Percentiles rank a stretch among this genome's conserved stretches.
These are phyloP conservation scores for rapeseed (Brassica napus) DNA, from an alignment of 345 rosid species.

Conservation along the genomic window DNA sequence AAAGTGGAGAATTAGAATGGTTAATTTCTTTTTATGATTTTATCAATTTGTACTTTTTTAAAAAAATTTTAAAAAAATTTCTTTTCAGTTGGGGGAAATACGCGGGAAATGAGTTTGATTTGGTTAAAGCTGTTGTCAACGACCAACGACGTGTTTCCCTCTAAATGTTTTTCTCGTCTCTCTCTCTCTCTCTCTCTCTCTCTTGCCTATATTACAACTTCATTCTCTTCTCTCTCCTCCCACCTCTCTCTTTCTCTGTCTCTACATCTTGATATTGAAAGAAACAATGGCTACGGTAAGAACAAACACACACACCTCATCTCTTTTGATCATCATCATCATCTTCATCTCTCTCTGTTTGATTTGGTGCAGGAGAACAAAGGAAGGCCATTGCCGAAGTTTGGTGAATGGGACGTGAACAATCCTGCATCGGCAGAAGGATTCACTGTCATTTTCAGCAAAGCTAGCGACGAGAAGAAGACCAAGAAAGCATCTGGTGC, in stretches of 20 bases:
- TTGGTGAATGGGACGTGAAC: constrained; percentile 67
- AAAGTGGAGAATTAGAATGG: no score
- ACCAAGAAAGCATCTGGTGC: constrained; percentile 39
- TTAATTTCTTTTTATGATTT: no score
- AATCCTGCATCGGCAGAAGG: constrained; percentile 64
- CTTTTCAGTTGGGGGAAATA: not conserved
- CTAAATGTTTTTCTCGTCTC: not conserved
- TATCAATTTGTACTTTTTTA: no score
- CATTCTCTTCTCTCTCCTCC: not conserved
- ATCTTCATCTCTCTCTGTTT: not conserved
- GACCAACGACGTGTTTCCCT: not conserved
- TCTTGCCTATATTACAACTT: not conserved
- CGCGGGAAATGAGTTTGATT: not conserved
- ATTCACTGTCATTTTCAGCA: constrained; percentile 60
- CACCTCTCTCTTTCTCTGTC: not conserved
- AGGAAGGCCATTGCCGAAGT: constrained; percentile 49
- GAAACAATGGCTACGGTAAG: not conserved
- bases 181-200: not conserved
- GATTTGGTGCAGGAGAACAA: constrained; percentile 31
- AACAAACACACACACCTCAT: not conserved
- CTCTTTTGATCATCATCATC: not conserved
- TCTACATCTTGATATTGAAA: not conserved
- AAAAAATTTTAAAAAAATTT: not conserved
- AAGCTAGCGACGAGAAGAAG: constrained; percentile 63
- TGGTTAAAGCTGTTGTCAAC: not conserved